Conservation (phyloP, 768 basidiomycete species). For the Imleria badia region DNA sequence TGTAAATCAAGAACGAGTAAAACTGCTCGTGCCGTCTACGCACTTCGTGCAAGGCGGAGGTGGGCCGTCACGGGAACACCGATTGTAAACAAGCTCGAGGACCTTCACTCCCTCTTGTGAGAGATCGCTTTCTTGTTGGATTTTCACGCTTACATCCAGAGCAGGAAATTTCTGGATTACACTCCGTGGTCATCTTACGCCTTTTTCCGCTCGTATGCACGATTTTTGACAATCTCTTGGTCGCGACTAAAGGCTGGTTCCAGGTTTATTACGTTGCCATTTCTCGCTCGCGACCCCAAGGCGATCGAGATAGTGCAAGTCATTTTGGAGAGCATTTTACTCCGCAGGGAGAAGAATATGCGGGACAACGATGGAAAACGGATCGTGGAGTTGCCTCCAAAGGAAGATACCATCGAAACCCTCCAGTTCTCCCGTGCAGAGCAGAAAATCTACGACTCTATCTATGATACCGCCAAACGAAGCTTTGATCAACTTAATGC, state of each 20-base stretch:
- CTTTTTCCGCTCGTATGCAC: slow-evolving; percentile 83
- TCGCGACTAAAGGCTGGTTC: slow-evolving; percentile 1
- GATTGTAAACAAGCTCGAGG: slow-evolving; percentile 91
- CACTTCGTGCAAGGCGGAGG: slow-evolving; percentile 70
- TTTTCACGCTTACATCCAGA: slow-evolving; percentile 3
- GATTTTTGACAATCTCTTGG: neutral
- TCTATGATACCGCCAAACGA: slow-evolving; percentile 75
- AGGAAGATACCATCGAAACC: slow-evolving; percentile 71
- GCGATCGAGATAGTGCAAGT: slow-evolving; percentile 95
- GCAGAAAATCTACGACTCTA: slow-evolving; percentile 84
- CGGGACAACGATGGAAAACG: slow-evolving; percentile 79
- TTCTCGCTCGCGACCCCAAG: slow-evolving; percentile 86
- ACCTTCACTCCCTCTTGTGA: slow-evolving; percentile 85
- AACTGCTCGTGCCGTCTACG: slow-evolving; percentile 87
- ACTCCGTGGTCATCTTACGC: slow-evolving; percentile 79
- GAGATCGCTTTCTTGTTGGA: slow-evolving; percentile 44
- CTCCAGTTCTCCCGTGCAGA: slow-evolving; percentile 84
- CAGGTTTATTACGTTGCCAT: slow-evolving; percentile 90
- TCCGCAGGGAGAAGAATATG: slow-evolving; percentile 94
- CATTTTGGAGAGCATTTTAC: slow-evolving; percentile 82
- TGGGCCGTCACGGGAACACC: slow-evolving; percentile 98
- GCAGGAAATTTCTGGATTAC: slow-evolving; percentile 74
- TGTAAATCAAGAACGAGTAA: slow-evolving; percentile 89
- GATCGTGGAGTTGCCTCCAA: slow-evolving; percentile 86
- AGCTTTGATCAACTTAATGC: slow-evolving; percentile 79